A percentile compares a stretch with the other conserved stretches of the same genome.
Conservation (phyloP, 2,329 filamentous ascomycete genomes). For the Blastomyces gilchristii region DNA sequence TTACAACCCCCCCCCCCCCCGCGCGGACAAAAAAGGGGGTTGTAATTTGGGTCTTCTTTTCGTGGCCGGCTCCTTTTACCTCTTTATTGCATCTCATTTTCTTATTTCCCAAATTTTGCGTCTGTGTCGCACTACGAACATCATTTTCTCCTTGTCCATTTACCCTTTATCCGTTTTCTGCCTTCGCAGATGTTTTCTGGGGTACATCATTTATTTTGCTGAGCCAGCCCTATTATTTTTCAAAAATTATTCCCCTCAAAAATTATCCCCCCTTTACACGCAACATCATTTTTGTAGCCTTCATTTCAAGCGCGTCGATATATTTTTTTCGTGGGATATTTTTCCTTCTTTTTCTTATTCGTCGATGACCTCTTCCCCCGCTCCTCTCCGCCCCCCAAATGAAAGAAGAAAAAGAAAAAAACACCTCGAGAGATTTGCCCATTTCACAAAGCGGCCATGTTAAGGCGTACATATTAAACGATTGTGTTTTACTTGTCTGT, state of each 20-base stretch:
- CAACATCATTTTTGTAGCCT: neutral
- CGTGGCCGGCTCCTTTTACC: slow-evolving; percentile 8
- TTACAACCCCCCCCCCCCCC: neutral
- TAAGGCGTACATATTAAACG: slow-evolving; percentile 5
- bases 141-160: neutral
- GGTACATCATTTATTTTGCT: neutral
- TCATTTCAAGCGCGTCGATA: neutral
- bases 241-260: neutral
- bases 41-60: slow-evolving; percentile 5
- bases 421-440: neutral
- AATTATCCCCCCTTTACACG: neutral
- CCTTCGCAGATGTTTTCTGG: neutral
- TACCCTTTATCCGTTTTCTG: neutral
- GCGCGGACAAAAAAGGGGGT: neutral
- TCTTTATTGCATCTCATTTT: slow-evolving; percentile 6
- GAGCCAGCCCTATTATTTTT: neutral
- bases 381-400: neutral
- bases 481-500: slow-evolving; percentile 12
- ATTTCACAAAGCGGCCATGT: slow-evolving; percentile 6
- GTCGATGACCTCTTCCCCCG: neutral
- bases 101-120: neutral
- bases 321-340: slow-evolving; percentile 7
- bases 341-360: neutral
- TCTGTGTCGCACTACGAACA: neutral
- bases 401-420: neutral